A percentile compares a stretch with the other conserved stretches of the same genome.
Conservation (phyloP, 1,284 basidiomycete genomes). For the Microstroma glucosiphilum region DNA sequence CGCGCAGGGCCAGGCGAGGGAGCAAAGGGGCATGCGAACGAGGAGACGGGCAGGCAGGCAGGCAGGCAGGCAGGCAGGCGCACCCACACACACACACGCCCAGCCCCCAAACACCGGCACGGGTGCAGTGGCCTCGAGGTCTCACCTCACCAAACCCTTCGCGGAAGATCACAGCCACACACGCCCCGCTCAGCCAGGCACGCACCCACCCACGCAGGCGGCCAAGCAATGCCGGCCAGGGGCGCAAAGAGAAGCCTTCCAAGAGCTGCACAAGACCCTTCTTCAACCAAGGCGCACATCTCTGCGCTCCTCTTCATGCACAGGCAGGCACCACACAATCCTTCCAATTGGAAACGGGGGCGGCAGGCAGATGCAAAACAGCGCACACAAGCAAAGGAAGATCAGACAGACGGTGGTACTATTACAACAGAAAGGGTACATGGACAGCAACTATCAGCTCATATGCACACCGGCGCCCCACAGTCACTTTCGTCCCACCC, state of each 20-base stretch:
- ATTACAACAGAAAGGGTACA: background rate
- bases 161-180: background rate
- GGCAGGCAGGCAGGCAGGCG: background rate
- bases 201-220: background rate
- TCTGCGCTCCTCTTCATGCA: too few relatives aligned
- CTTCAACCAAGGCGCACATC: too few relatives aligned
- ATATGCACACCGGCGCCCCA: too few relatives aligned
- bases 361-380: too few relatives aligned
- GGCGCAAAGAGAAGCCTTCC: too few relatives aligned
- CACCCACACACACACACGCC: too few relatives aligned
- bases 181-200: background rate
- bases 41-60: background rate
- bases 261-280: too few relatives aligned
- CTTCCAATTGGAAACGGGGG: too few relatives aligned
- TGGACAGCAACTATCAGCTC: background rate
- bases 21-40: background rate
- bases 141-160: background rate
- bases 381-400: too few relatives aligned
- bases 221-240: background rate
- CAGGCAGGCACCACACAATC: too few relatives aligned
- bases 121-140: background rate
- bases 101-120: too few relatives aligned
- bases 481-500: constrained; percentile 20
- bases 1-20: background rate
- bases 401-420: background rate